Base-by-base conservation (phyloP, 164 flowering plant genomes). In the Tetrastigma voinierianum region DNA sequence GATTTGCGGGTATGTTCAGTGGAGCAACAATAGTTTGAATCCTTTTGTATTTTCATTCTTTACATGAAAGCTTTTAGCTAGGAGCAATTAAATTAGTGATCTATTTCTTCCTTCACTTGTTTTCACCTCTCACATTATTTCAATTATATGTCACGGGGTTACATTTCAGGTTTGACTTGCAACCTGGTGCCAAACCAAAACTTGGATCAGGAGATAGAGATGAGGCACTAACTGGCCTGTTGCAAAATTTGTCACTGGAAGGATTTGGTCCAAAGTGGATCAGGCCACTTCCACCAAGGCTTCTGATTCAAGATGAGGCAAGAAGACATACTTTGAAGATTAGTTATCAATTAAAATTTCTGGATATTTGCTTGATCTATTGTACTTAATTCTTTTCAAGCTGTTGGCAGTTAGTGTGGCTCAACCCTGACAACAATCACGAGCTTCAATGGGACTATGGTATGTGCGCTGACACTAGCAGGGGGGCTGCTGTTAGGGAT, bases 381-480 rank as follows among this genome's bases (percentile, higher is more conserved):
- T 72, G 68, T 24, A 44, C 61, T 75, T 48, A 61, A 20, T 53
- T 25, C 63, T 69, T 64, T 52, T 12, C 32, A 54, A 54, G 40
- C 46, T 8, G 70, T 55, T 59, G 76, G 46, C 90, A 95, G 99
- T 85, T 92, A 71, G 81, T 84, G 68, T 96, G 98, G 98, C 86
- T 96, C 55, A 89, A 88, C 75, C 95, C 90, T 62, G 97, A 87
- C 57, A 90, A 84, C 71, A 86, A 79, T 73, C 97, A 93, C 76
- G 98, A 93, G 75, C 91, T 91, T 46, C 66, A 83, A 57, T 96
- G 99, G 99, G 99, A 96, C 76, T 78, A 87, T 76, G 89, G 90
- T 20, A 96, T 96, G 99, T 96, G 97, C 78, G 98, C 96, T 72
- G 99, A 96, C 77, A 89, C 96, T 51, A 96, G 95, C 73, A 85